These are phyloP conservation scores for Sporothrix mexicana DNA, from an alignment of 2,329 filamentous ascomycete species.

Conservation along the genomic window DNA sequence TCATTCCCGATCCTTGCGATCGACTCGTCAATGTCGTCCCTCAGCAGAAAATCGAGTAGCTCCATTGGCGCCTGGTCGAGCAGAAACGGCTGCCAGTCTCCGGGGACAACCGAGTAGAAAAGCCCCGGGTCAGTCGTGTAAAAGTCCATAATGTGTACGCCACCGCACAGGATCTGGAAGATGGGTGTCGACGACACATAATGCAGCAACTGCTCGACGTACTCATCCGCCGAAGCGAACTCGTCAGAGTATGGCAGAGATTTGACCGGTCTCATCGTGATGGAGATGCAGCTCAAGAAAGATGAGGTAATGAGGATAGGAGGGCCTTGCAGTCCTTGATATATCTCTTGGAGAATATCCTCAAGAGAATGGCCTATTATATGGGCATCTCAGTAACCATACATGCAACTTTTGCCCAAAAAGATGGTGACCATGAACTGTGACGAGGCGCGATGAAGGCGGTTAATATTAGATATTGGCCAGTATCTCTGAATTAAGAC, in stretches of 20 bases:
- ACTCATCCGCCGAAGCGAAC: slow-evolving; percentile 75
- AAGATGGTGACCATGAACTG: neutral
- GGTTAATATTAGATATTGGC: no score
- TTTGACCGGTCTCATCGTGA: slow-evolving; percentile 35
- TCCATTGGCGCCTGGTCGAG: slow-evolving; percentile 71
- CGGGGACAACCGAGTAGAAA: slow-evolving; percentile 76
- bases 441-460: neutral
- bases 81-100: slow-evolving; percentile 84
- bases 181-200: slow-evolving; percentile 77
- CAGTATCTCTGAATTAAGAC: no score
- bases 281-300: neutral
- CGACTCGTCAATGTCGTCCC: slow-evolving; percentile 67
- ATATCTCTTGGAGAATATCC: neutral
- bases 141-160: slow-evolving; percentile 97
- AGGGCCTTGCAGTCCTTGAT: no score
- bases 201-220: slow-evolving; percentile 76
- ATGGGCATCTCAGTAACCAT: neutral
- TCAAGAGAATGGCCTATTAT: neutral
- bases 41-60: slow-evolving; percentile 79
- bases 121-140: slow-evolving; percentile 84
- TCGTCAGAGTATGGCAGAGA: slow-evolving; percentile 72
- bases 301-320: neutral
- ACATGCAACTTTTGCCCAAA: neutral
- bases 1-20: slow-evolving; percentile 37
- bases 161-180: slow-evolving; percentile 89